Conservation (phyloP, 106 monocot genomes). For the Allium fistulosum region DNA sequence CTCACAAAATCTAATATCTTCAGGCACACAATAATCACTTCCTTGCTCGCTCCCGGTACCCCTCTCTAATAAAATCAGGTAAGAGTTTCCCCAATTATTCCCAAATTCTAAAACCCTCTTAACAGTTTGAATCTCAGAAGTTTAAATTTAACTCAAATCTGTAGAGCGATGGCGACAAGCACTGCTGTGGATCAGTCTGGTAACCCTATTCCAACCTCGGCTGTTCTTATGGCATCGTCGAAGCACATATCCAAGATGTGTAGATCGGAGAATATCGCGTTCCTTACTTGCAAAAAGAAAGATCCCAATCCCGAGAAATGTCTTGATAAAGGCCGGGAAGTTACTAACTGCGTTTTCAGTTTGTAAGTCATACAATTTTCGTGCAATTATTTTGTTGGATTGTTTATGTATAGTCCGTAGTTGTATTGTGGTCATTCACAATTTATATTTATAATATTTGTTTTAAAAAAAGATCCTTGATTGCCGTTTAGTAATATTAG, state of each 20-base stretch:
- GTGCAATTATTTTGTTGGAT: neutral
- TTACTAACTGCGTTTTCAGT: constrained; percentile 71
- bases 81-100: too few relatives aligned
- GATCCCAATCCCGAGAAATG: constrained; percentile 93
- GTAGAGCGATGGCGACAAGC: constrained; percentile 14
- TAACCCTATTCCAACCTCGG: constrained; percentile 87
- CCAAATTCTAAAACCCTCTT: too few relatives aligned
- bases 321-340: constrained; percentile 82
- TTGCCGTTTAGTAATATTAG: too few relatives aligned
- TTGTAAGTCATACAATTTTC: constrained; percentile 26
- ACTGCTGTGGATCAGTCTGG: constrained; percentile 31
- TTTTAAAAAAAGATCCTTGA: too few relatives aligned
- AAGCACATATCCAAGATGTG: constrained; percentile 80
- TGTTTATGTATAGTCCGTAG: neutral
- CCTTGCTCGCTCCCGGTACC: too few relatives aligned
- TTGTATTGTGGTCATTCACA: neutral
- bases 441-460: too few relatives aligned
- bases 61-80: too few relatives aligned
- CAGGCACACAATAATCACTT: too few relatives aligned
- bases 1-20: too few relatives aligned
- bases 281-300: constrained; percentile 96
- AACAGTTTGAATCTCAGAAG: too few relatives aligned
- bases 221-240: constrained; percentile 87
- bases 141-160: neutral
- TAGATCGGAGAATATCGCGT: constrained; percentile 73